Base-by-base conservation (phyloP, 768 basidiomycete species). In the Dioszegia crocea region DNA sequence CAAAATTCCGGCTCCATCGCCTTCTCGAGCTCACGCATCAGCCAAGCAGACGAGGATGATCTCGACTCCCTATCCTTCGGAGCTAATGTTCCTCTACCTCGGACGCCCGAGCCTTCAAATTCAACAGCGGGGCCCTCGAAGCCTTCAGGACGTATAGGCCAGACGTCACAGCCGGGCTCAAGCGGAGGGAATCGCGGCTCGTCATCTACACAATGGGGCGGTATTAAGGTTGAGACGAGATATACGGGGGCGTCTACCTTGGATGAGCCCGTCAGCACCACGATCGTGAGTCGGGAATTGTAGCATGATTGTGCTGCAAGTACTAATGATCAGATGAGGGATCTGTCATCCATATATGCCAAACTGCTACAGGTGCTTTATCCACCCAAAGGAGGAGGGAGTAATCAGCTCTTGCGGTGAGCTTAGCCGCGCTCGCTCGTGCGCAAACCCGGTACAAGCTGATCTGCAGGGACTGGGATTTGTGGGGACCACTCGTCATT, bases 331-430 rank as follows among this genome's bases (percentile, higher is more conserved):
- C n/a, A 97, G 93, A 84, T 85, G 69, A 86, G 93, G 43, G 93
- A 98, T 74, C 79, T 96, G 23, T 70, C 86, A 16, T 96, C 93
- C 0, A 92, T 98, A 62, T 93, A 93, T 73, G 82, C 86, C 26
- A 98, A 98, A 77, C 82, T 97, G 1, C 81, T 94, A 1, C 94
- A 97, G 79, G 94, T 98, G 8, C 80, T 98, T 33, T 93, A 92
- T 66, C 94, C 94, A 9, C 84, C 79, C 6, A 78, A 88, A 56
- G 83, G 83, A 61, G 80, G 85, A 6, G 81, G 81, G 4, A 84
- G 84, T 11, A 85, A 89, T 47, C 91, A 92, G 79, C 88, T 92
- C 4, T 78, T 92, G 45, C 83, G 82, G 93, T 89, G 24, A 38
- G 48, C 57, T 49, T 24, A 31, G 27, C 2, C 8, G 4, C 17